Evolutionary conservation across 2,329 filamentous ascomycete species (phyloP), one percentile per base, ranked within the genome.

Genomic region (Sporothrix mexicana): DNA sequence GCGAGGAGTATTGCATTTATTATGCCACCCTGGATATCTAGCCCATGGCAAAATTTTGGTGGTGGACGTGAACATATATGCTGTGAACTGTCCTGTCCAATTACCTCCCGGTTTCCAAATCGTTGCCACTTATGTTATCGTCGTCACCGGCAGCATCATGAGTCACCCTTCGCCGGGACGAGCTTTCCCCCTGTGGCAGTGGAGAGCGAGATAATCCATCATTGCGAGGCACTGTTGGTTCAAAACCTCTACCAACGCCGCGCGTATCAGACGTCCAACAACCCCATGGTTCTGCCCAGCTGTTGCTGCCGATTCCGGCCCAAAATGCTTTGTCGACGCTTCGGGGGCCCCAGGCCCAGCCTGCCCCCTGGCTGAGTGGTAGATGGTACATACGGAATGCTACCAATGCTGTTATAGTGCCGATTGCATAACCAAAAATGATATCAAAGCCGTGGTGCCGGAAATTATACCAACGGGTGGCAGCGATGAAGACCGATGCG

Each of bases 371-470:
- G 23, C 84, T 85, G 75, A 97, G 90, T 0, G 94, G 93, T 10
- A 96, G 83, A 79, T 98, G 94, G 79, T 97, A 98, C 83, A 91
- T 93, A 30, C 92, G 87, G 84, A 97, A 97, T 2, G 91, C 88
- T 77, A 95, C 90, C 79, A 91, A 90, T 23, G 93, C 88, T 51
- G 88, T 88, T 61, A 90, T 82, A 15, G 91, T 86, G 9, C 95
- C 95, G 74, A 98, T 92, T 13, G 92, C 76, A 72, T 91, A 92
- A n/a, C 95, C 95, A 75, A 92, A 93, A 2, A 98, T 82, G 76
- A 98, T 93, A 76, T 98, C 95, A 80, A 97, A 95, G n/a, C 91
- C 94, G 80, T 95, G 93, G 81, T 98, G 95, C 53, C 93, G 90
- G 83, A 91, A 97, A 80, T 98, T 91, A 74, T 91, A 94, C 88